Conservation (phyloP, 192 early-diverging fungal species). For the Umbelopsis sp. region DNA sequence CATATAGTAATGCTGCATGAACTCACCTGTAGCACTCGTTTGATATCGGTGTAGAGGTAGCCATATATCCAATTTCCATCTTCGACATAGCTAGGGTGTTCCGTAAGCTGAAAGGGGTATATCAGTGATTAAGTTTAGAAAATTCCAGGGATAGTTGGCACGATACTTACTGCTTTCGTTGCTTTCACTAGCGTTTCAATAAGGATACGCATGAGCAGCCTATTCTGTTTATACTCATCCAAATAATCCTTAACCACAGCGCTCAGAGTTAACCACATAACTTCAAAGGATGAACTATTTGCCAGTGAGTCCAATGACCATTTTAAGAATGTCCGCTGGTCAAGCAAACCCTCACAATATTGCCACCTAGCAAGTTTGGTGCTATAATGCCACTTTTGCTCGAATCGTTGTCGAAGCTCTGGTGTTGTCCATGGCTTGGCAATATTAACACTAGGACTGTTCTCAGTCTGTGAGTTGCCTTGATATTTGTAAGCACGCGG, state of each 20-base stretch:
- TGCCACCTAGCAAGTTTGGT: conserved; percentile 59
- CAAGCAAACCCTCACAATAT: conserved; percentile 56
- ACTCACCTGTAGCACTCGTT: conserved; percentile 51
- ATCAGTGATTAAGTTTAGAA: no score
- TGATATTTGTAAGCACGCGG: conserved; percentile 20
- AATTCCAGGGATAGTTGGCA: not conserved
- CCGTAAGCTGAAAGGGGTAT: conserved; percentile 7
- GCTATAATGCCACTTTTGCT: conserved; percentile 49
- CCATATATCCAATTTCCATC: conserved; percentile 39
- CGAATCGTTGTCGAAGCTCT: conserved; percentile 48
- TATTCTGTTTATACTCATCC: conserved; percentile 52
- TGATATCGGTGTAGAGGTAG: conserved; percentile 50
- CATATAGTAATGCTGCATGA: not conserved
- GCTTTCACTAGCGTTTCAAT: conserved; percentile 55
- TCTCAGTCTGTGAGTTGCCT: conserved; percentile 14
- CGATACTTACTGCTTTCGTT: conserved; percentile 48
- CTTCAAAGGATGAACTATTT: conserved; percentile 41
- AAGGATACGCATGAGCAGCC: conserved; percentile 54
- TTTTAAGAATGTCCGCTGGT: conserved; percentile 56
- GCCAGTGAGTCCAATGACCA: conserved; percentile 46
- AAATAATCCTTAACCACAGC: conserved; percentile 55
- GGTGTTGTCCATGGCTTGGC: conserved; percentile 50
- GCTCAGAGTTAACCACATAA: conserved; percentile 44
- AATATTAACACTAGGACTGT: conserved; percentile 30
- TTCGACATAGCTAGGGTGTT: conserved; percentile 32